Conservation (phyloP, 192 early-diverging fungal genomes). For the Jimgerdemannia flammicorona region DNA sequence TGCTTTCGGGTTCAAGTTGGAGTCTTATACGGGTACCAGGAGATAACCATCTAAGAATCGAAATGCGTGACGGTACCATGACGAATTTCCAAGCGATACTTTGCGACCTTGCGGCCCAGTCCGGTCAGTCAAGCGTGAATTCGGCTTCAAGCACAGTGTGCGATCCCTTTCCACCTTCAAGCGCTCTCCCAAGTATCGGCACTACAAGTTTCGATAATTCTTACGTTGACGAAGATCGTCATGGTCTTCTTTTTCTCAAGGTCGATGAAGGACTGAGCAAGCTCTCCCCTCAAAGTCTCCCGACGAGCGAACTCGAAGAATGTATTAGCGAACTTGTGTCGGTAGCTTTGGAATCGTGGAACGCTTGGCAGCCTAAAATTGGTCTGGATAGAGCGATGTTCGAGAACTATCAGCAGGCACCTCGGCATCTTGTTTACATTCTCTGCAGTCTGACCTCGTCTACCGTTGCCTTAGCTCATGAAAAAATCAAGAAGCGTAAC, state of each 20-base stretch:
- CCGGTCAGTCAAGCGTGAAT: neutral
- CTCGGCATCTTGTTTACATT: neutral
- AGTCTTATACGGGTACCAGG: neutral
- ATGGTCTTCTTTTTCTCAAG: neutral
- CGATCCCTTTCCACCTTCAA: neutral
- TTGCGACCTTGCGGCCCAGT: neutral
- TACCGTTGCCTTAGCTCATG: neutral
- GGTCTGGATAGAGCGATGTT: neutral
- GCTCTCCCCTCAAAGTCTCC: neutral
- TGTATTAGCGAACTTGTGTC: neutral
- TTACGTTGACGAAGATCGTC: neutral
- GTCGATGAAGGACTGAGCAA: neutral
- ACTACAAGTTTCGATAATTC: neutral
- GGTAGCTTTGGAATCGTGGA: neutral
- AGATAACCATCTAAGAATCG: neutral
- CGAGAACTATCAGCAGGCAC: neutral
- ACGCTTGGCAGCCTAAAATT: neutral
- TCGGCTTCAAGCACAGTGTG: neutral
- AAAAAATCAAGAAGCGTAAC: neutral
- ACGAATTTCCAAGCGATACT: neutral
- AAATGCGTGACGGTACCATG: neutral
- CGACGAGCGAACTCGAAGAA: neutral
- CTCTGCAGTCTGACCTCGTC: neutral
- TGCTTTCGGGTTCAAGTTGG: neutral
- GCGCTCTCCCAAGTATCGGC: neutral